A percentile compares a stretch with the other conserved stretches of the same genome.
phyloP scores from a whole-genome alignment of 2,329 filamentous ascomycete species.

The Sporothrix globosa region DNA sequence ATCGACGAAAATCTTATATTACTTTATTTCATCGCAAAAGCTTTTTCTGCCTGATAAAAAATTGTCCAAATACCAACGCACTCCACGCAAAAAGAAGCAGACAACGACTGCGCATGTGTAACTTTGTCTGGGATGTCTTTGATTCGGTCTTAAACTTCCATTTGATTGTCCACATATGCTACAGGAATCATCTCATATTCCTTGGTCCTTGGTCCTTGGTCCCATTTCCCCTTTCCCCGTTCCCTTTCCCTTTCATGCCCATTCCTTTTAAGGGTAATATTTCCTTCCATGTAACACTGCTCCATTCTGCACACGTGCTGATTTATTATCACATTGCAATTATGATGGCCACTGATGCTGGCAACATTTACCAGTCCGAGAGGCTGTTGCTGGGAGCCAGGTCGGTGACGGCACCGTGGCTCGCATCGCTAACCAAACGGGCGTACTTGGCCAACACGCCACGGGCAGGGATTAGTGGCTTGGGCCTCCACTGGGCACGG shows the following conservation, averaged over 20 bases:
- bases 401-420: conserved; percentile 88
- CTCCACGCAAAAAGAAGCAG: not conserved
- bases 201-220: not conserved
- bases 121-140: not conserved
- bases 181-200: not conserved
- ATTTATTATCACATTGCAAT: not conserved
- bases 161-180: not conserved
- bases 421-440: conserved; percentile 83
- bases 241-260: not conserved
- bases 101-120: not conserved
- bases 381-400: conserved; percentile 39
- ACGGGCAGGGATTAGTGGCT: conserved; percentile 72
- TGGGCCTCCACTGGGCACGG: conserved; percentile 65
- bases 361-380: conserved; percentile 29
- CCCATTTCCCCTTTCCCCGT: not conserved
- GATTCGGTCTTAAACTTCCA: not conserved
- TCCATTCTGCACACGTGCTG: not conserved
- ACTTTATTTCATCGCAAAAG: not conserved
- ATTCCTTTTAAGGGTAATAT: not conserved
- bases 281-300: not conserved
- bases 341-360: not conserved
- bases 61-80: not conserved
- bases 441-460: conserved; percentile 92
- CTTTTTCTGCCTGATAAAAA: not conserved
- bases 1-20: not conserved